Evolutionary conservation across 2,329 filamentous ascomycete species (phyloP), one percentile per base, ranked within the genome.

Genomic region (Metarhizium album): DNA sequence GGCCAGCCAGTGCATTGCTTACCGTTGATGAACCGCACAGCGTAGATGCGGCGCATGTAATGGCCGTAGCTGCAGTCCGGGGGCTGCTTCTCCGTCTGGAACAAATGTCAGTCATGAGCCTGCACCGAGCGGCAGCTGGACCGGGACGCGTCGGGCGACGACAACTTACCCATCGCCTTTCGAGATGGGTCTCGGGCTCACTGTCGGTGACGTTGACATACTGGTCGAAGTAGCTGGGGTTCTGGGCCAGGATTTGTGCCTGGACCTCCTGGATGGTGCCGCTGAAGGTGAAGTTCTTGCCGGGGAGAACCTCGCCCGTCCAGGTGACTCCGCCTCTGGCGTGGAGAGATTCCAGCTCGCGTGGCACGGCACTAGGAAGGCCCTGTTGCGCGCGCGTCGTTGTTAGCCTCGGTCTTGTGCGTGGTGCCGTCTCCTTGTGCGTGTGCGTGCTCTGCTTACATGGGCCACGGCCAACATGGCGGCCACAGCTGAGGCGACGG

Each of bases 261-360:
- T 24, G 23, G n/a, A 48, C 31, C 16, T 48, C 33, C n/a, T 48
- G 47, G 2, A 48, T 18, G 14, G 37, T 38, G 16, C 47, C 47
- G 9, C 4, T n/a, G 37, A 42, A 48, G 18, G 47, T 48, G 24
- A 40, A 13, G 8, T 35, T 43, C 38, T 42, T 42, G 3, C 47
- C 47, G 4, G 47, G 47, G 11, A 48, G n/a, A 20, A 48, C 38
- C 18, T 43, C 47, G 14, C 47, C 47, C 11, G 47, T 48, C 47
- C 47, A 48, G 24, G 38, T 14, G 16, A 48, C 37, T 13, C 37
- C 47, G 20, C 37, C 18, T 7, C 3, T 16, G 2, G 11, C n/a
- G 16, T 40, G 7, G 18, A 11, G 2, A 40, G n/a, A 5, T 5
- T 40, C 18, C 5, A 40, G 37, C 16, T 40, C n/a, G 3, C 6